These are phyloP conservation scores for Beauveria sp. DNA, from an alignment of 2,329 filamentous ascomycete genomes.

Conservation along the genomic window DNA sequence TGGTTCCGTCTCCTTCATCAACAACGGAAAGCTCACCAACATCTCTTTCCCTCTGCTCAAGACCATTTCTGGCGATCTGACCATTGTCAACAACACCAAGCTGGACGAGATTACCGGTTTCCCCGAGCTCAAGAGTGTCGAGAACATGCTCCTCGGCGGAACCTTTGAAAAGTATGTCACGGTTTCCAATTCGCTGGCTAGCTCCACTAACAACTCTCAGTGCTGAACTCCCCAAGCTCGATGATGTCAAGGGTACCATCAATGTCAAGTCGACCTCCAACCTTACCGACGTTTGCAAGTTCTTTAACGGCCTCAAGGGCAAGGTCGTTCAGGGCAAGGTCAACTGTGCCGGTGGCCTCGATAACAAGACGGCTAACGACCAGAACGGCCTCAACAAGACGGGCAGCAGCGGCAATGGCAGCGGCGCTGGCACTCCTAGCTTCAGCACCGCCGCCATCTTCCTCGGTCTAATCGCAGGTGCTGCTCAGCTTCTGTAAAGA, in stretches of 20 bases:
- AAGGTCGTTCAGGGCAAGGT: constrained; percentile 19
- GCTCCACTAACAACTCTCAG: constrained; percentile 61
- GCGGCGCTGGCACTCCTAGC: constrained; percentile 20
- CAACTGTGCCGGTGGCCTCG: constrained; percentile 28
- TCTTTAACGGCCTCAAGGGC: constrained; percentile 36
- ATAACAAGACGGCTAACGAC: constrained; percentile 17
- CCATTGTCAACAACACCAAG: constrained; percentile 83
- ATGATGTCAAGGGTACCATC: constrained; percentile 64
- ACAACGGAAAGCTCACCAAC: constrained; percentile 59
- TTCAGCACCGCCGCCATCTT: constrained; percentile 41
- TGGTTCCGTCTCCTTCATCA: constrained; percentile 48
- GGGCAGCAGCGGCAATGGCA: constrained; percentile 24
- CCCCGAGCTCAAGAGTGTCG: constrained; percentile 58
- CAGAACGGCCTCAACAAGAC: constrained; percentile 27
- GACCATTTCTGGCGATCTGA: constrained; percentile 68
- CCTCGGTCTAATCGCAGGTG: constrained; percentile 37
- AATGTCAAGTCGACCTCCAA: constrained; percentile 60
- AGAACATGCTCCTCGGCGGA: constrained; percentile 76
- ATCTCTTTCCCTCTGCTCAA: constrained; percentile 65
- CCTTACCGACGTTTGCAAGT: constrained; percentile 48
- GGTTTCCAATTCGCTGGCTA: no score
- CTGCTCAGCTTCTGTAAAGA: constrained; percentile 46
- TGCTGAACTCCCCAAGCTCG: constrained; percentile 59
- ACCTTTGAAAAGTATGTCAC: constrained; percentile 70
- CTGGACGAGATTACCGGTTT: constrained; percentile 61